These are phyloP conservation scores for Crataegus laevigata DNA, from an alignment of 306 rosid genomes.

Conservation along the genomic window DNA sequence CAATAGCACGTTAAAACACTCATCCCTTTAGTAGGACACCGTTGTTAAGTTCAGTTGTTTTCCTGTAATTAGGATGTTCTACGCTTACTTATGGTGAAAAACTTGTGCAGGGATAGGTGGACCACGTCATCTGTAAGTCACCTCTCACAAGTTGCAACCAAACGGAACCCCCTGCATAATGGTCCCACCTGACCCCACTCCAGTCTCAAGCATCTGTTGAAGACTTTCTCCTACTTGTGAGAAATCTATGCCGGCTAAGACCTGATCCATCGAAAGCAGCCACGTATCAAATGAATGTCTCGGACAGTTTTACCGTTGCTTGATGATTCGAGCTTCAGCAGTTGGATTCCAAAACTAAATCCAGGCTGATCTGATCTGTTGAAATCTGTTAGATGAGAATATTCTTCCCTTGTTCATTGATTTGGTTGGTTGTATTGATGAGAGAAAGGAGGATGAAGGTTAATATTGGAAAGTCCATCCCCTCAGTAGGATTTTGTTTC, in stretches of 20 bases:
- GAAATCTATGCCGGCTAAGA: not conserved
- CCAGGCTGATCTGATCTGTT: not conserved
- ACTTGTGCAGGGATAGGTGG: too few species aligned
- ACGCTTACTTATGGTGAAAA: too few species aligned
- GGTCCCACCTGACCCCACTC: too few species aligned
- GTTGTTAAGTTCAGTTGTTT: not conserved
- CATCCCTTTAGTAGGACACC: not conserved
- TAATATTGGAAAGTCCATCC: not conserved
- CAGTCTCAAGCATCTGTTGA: too few species aligned
- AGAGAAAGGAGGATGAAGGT: not conserved
- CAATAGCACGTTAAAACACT: not conserved
- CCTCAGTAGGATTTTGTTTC: not conserved
- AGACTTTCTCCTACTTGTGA: not conserved
- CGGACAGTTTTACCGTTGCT: not conserved
- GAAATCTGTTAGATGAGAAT: not conserved
- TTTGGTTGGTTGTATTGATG: not conserved
- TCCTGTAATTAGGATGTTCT: not conserved
- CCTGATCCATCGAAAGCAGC: not conserved
- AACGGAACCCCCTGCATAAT: too few species aligned
- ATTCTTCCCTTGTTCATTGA: not conserved
- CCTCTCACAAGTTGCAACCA: not conserved
- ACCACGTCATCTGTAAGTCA: too few species aligned
- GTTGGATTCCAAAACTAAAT: not conserved
- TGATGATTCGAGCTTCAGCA: not conserved
- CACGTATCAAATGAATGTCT: not conserved